Conservation (phyloP, 768 basidiomycete genomes). For the Panellus pusillus region DNA sequence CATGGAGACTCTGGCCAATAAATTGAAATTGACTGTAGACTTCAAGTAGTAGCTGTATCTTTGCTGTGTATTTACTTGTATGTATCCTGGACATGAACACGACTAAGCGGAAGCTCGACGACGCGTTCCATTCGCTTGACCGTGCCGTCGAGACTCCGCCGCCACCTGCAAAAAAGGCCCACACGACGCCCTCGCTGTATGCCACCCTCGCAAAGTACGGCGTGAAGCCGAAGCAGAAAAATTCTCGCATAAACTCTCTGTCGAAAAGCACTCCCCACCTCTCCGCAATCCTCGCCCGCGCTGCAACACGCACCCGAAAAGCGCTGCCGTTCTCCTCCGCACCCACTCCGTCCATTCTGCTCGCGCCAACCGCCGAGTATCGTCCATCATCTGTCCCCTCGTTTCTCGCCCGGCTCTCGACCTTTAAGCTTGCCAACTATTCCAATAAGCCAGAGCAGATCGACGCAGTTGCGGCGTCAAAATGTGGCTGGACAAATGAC, state of each 20-base stretch:
- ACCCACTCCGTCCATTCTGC: conserved; percentile 30
- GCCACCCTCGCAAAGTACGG: conserved; percentile 80
- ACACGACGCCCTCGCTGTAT: conserved; percentile 60
- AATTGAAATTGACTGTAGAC: conserved; percentile 60
- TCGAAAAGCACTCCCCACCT: conserved; percentile 69
- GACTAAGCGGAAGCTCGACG: conserved; percentile 78
- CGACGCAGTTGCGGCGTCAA: conserved; percentile 78
- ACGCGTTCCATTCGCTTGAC: conserved; percentile 74
- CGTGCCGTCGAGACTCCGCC: conserved; percentile 51
- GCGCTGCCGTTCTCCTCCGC: conserved; percentile 42
- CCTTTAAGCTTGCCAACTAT: conserved; percentile 80
- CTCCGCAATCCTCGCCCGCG: conserved; percentile 68
- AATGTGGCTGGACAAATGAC: conserved; percentile 82
- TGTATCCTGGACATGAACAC: conserved; percentile 24
- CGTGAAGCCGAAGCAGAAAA: conserved; percentile 52
- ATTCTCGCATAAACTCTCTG: conserved; percentile 28
- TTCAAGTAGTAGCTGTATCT: not conserved
- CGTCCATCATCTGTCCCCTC: conserved; percentile 75
- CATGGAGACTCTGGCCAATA: conserved; percentile 84
- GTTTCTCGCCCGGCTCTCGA: conserved; percentile 71
- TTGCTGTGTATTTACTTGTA: not conserved
- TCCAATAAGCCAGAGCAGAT: conserved; percentile 73
- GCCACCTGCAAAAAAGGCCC: conserved; percentile 53
- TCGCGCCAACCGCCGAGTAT: conserved; percentile 57
- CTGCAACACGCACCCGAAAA: conserved; percentile 56